phyloP scores from a whole-genome alignment of 352 stramenopile genomes.

The Globisporangium nagaii region DNA sequence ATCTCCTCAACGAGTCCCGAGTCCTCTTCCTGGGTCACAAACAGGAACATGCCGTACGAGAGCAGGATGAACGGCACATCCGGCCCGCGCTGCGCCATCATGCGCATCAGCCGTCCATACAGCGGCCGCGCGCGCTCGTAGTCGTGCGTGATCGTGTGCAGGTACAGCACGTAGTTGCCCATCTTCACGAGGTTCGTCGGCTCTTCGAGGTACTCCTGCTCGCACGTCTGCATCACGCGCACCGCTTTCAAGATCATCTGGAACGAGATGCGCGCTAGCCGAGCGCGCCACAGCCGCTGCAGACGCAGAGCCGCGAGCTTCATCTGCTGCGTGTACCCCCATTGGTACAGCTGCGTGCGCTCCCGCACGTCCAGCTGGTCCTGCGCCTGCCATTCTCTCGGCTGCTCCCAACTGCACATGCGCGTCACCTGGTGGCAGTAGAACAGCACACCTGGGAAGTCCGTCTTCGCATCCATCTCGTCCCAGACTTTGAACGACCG shows the following conservation, averaged over 20 bases:
- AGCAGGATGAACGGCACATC: conserved; percentile 80
- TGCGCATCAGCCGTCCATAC: conserved; percentile 59
- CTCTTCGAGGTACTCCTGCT: conserved; percentile 69
- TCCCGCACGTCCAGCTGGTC: conserved; percentile 43
- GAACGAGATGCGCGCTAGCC: conserved; percentile 49
- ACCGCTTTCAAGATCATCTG: conserved; percentile 57
- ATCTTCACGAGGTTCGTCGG: conserved; percentile 69
- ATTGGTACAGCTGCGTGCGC: conserved; percentile 41
- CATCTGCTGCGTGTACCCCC: conserved; percentile 67
- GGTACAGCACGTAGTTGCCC: conserved; percentile 79
- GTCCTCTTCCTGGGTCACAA: conserved; percentile 71
- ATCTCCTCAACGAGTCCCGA: conserved; percentile 57
- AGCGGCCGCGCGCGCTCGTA: conserved; percentile 72
- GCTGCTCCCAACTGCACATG: conserved; percentile 60
- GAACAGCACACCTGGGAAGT: conserved; percentile 54
- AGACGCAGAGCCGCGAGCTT: conserved; percentile 37
- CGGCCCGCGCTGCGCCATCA: conserved; percentile 71
- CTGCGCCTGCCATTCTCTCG: conserved; percentile 39
- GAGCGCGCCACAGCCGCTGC: conserved; percentile 50
- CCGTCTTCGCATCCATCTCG: conserved; percentile 42
- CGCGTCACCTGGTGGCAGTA: conserved; percentile 73
- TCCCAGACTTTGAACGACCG: conserved; percentile 70
- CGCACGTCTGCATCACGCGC: conserved; percentile 62
- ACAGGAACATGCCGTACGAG: conserved; percentile 69
- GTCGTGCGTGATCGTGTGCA: conserved; percentile 72